A percentile compares a stretch with the other conserved stretches of the same genome.
These are phyloP conservation scores for Arthrobotrys sinensis DNA, from an alignment of 2,329 filamentous ascomycete genomes.

Conservation along the genomic window DNA sequence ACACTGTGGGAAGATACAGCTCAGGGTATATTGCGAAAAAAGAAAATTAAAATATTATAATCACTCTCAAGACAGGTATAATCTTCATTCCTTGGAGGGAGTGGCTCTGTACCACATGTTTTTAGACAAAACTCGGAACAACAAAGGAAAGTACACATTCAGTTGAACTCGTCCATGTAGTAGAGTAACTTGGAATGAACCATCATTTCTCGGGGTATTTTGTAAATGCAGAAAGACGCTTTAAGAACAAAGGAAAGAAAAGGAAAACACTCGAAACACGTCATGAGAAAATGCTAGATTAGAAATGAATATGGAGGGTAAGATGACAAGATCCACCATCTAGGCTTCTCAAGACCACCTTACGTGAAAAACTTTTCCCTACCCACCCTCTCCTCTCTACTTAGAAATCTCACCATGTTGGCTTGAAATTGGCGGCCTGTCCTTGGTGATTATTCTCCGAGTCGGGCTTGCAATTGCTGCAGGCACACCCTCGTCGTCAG, in stretches of 20 bases:
- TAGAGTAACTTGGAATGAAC: slow-evolving; percentile 32
- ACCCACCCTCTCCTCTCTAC: slow-evolving; percentile 2
- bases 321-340: slow-evolving; percentile 41
- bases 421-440: slow-evolving; percentile 35
- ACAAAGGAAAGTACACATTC: slow-evolving; percentile 48
- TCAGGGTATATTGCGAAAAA: slow-evolving; percentile 31
- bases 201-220: slow-evolving; percentile 36
- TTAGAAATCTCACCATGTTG: slow-evolving; percentile 35
- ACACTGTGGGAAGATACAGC: slow-evolving; percentile 11
- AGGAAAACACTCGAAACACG: slow-evolving; percentile 26
- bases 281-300: slow-evolving; percentile 41
- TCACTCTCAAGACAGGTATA: slow-evolving; percentile 35
- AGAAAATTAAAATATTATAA: slow-evolving; percentile 47
- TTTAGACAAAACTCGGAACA: slow-evolving; percentile 25
- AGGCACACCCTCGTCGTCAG: slow-evolving; percentile 26
- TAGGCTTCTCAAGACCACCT: slow-evolving; percentile 35
- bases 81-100: slow-evolving; percentile 28
- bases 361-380: slow-evolving; percentile 4
- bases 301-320: slow-evolving; percentile 31
- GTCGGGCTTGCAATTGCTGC: slow-evolving; percentile 43
- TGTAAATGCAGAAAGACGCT: slow-evolving; percentile 33
- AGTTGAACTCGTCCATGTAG: slow-evolving; percentile 32
- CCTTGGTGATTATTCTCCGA: slow-evolving; percentile 33
- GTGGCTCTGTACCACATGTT: not conserved
- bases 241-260: slow-evolving; percentile 29